Conservation (phyloP, 495 filamentous ascomycete genomes). For the Margaritispora aquatica region DNA sequence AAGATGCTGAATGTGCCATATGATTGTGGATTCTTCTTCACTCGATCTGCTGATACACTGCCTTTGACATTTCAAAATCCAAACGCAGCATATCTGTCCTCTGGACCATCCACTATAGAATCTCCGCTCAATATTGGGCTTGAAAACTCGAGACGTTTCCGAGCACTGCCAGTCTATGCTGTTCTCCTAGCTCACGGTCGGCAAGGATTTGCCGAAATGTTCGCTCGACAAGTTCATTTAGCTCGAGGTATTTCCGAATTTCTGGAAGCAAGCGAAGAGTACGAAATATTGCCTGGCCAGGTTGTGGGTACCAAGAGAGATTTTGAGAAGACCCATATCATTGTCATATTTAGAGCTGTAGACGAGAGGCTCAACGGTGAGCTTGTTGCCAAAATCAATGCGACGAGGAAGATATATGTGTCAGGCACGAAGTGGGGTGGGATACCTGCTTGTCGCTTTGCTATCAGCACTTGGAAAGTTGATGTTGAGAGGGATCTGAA, state of each 20-base stretch:
- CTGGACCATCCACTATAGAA: slow-evolving; percentile 45
- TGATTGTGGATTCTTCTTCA: slow-evolving; percentile 87
- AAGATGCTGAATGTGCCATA: slow-evolving; percentile 97
- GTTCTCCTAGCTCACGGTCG: slow-evolving; percentile 70
- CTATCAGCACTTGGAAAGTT: slow-evolving; percentile 78
- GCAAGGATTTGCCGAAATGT: slow-evolving; percentile 62
- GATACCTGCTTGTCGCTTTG: slow-evolving; percentile 65
- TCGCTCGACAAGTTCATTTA: slow-evolving; percentile 63
- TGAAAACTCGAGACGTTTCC: slow-evolving; percentile 87
- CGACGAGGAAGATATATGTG: slow-evolving; percentile 69
- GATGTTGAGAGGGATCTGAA: slow-evolving; percentile 48
- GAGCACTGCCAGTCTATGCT: slow-evolving; percentile 83
- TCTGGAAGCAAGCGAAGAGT: slow-evolving; percentile 48
- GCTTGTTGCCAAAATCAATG: slow-evolving; percentile 67
- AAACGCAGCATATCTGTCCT: slow-evolving; percentile 74
- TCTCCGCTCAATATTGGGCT: slow-evolving; percentile 85
- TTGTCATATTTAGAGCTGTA: slow-evolving; percentile 75
- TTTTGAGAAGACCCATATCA: slow-evolving; percentile 52
- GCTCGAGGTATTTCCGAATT: slow-evolving; percentile 60
- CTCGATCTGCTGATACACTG: slow-evolving; percentile 50
- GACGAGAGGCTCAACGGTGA: slow-evolving; percentile 57
- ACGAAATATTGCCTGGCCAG: slow-evolving; percentile 57
- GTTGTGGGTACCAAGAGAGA: slow-evolving; percentile 13
- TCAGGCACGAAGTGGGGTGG: slow-evolving; percentile 75
- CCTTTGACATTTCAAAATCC: slow-evolving; percentile 71